Evolutionary conservation across 495 filamentous ascomycete genomes (phyloP).

Genomic region (Thozetella sp.): DNA sequence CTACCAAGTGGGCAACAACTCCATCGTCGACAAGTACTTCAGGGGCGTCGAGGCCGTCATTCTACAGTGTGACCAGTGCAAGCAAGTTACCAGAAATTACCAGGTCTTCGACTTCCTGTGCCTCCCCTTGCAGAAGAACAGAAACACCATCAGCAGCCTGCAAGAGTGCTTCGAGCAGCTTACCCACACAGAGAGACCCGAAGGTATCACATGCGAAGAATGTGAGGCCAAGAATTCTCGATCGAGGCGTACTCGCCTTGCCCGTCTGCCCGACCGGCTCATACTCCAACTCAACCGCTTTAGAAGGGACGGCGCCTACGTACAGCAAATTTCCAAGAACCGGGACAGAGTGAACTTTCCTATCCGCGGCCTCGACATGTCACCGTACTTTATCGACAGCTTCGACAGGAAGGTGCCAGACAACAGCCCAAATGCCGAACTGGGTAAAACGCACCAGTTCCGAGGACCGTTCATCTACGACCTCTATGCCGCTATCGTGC

Average conservation of each 20-base stretch:
- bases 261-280: conserved; percentile 33
- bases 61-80: conserved; percentile 25
- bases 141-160: conserved; percentile 5
- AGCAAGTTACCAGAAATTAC: conserved; percentile 18
- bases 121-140: conserved; percentile 8
- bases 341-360: conserved; percentile 30
- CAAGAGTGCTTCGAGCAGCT: conserved; percentile 21
- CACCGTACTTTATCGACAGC: conserved; percentile 21
- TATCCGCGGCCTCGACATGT: conserved; percentile 35
- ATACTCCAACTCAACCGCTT: conserved; percentile 30
- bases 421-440: conserved; percentile 5
- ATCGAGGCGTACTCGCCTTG: conserved; percentile 25
- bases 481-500: conserved; percentile 44
- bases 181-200: conserved; percentile 10
- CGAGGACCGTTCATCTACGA: conserved; percentile 35
- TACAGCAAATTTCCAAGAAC: conserved; percentile 19
- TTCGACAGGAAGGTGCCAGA: conserved; percentile 8
- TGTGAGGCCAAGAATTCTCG: conserved; percentile 28
- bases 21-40: conserved; percentile 38
- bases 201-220: conserved; percentile 24
- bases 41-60: conserved; percentile 29
- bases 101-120: conserved; percentile 20
- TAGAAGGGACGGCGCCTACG: conserved; percentile 4
- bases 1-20: conserved; percentile 18
- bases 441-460: conserved; percentile 15